Evolutionary conservation across 2,329 filamentous ascomycete species (phyloP), one percentile per base, ranked within the genome.

Genomic region (Apiospora hydei): DNA sequence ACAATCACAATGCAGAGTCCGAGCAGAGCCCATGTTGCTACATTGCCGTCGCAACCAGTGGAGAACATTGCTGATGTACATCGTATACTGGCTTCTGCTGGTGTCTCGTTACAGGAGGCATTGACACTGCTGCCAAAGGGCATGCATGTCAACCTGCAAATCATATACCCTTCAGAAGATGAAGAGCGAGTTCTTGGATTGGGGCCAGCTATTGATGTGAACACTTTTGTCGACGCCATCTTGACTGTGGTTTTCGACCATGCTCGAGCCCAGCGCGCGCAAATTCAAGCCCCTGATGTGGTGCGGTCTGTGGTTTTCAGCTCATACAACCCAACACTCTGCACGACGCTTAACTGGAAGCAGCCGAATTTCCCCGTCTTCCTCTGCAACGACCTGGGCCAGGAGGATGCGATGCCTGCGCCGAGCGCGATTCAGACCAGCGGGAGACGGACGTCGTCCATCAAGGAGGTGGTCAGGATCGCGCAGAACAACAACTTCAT

Each of bases 351-450:
- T 77, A 99, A 99, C 83, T 99, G 96, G 96, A 99, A 99, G 82
- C 96, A 99, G 82, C 96, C 96, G 2, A 99, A 98, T 80, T 99
- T 98, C 81, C 96, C 96, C 0, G 94, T 98, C 0, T 93, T 99
- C 77, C 87, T 98, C 67, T 98, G 95, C 84, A 98, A 98, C 81
- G 95, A 98, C 73, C 89, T 98, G 38, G 94, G 94, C 30, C 86
- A 88, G 10, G 89, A 91, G 73, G 87, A 86, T 41, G 78, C 74
- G n/a, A 82, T 83, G 72, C 77, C 78, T 8, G 79, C 81, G 18
- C 81, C 81, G 1, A 81, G 81, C 53, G 78, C 82, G 16, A 77
- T 85, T 18, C 79, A 83, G 72, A 85, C 88, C 76, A 93, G 91
- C 76, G 94, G 93, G 21, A 88, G 92, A 71, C 89, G 91, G 67